A percentile compares a stretch with the other conserved stretches of the same genome.
Evolutionary conservation across 2,329 filamentous ascomycete species (phyloP).

Genomic region (Aspergillus fischeri): DNA sequence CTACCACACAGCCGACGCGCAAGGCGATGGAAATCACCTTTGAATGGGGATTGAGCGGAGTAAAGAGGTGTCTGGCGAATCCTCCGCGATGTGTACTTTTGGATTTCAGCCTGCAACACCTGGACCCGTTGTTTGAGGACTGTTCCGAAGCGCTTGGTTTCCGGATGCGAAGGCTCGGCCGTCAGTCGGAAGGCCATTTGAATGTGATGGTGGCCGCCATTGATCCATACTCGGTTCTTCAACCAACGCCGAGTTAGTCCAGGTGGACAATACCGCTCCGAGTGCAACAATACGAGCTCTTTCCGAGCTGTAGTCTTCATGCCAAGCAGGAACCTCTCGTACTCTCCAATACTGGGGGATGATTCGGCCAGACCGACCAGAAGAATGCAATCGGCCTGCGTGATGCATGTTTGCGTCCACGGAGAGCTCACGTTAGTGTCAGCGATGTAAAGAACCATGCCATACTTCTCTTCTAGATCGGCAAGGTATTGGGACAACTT

Average conservation of each 20-base stretch:
- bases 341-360: slow-evolving; percentile 88
- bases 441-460: slow-evolving; percentile 89
- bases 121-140: slow-evolving; percentile 90
- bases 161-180: slow-evolving; percentile 69
- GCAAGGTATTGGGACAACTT: slow-evolving; percentile 94
- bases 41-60: slow-evolving; percentile 85
- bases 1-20: slow-evolving; percentile 88
- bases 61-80: slow-evolving; percentile 87
- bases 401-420: slow-evolving; percentile 97
- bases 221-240: slow-evolving; percentile 92
- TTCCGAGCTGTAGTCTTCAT: slow-evolving; percentile 97
- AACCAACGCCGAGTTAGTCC: slow-evolving; percentile 88
- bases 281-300: slow-evolving; percentile 82
- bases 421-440: slow-evolving; percentile 96
- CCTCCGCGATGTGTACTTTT: slow-evolving; percentile 93
- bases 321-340: slow-evolving; percentile 90
- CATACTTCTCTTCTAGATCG: slow-evolving; percentile 95
- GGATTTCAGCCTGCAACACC: slow-evolving; percentile 91
- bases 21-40: slow-evolving; percentile 92
- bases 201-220: slow-evolving; percentile 94
- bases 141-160: slow-evolving; percentile 73
- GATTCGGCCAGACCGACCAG: slow-evolving; percentile 87
- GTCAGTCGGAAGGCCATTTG: slow-evolving; percentile 86
- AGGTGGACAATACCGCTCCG: slow-evolving; percentile 79
- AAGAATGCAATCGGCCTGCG: slow-evolving; percentile 92